Base-by-base conservation (phyloP, 2,329 filamentous ascomycete genomes). In the Nannizzia gypsea region DNA sequence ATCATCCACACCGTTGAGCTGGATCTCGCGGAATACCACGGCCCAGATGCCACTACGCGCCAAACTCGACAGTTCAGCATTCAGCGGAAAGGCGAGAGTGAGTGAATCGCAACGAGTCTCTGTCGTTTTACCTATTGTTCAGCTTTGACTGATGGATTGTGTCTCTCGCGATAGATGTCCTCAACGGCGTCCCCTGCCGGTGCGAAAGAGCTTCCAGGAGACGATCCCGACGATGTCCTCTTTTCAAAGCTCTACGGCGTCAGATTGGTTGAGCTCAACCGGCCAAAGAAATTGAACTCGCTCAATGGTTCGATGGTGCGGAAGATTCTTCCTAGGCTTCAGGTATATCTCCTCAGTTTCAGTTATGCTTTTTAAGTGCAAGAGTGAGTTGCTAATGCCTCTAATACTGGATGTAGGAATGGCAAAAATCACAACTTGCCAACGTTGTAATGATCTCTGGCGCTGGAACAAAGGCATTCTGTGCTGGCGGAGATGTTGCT, bases 401-500 rank as follows among this genome's bases (percentile, higher is more conserved):
- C 9, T 58, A 13, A 36, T 36, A 36, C 61, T 8, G 38, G 50
- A 61, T 48, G 8, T 66, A 81, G 69, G 92, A 97, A 79, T 99
- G 91, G 91, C 84, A 89, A 69, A 93, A 95, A 75, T 97, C 92
- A 28, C 87, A 96, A 70, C 80, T 99, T 77, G 91, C 93, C 60
- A 96, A 95, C 73, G 84, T 97, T 5, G 78, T 99, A 60, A 83
- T 99, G 66, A 86, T 99, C 73, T 96, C 96, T 75, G 93, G 93
- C 63, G 83, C 88, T 24, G 95, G 93, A 15, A 80, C 85, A 40
- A 87, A 83, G 74, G 89, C 92, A 24, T 87, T 99, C 67, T 99
- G 93, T 72, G 90, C 93, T 1, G 93, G 93, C 66, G 93, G 93
- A 61, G 93, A 99, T 73, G 91, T 99, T 44, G 82, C 83, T 17